phyloP scores from a whole-genome alignment of 768 basidiomycete species.

The Agrocybe chaxingu region DNA sequence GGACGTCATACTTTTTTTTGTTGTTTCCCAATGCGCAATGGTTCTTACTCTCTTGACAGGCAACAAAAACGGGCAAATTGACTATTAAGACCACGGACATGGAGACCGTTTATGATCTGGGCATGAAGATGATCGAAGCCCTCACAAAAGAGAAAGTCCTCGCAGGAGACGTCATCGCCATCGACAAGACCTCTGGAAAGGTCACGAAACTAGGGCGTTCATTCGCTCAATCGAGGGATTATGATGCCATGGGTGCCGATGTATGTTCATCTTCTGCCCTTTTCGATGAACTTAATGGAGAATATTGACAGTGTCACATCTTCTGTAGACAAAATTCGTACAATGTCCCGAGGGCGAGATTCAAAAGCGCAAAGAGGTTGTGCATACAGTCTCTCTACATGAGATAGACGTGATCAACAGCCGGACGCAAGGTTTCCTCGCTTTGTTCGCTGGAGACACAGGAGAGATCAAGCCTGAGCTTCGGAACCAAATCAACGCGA shows the following conservation, averaged over 20 bases:
- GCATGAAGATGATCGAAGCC: constrained; percentile 98
- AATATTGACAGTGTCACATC: constrained; percentile 4
- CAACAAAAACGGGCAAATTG: constrained; percentile 95
- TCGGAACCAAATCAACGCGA: constrained; percentile 93
- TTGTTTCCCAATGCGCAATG: background rate
- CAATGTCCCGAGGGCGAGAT: constrained; percentile 98
- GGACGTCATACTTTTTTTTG: constrained; percentile 2
- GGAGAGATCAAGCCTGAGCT: constrained; percentile 98
- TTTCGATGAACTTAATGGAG: background rate
- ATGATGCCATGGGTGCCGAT: constrained; percentile 99
- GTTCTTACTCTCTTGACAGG: constrained; percentile 40
- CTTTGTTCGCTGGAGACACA: constrained; percentile 92
- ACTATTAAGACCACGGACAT: constrained; percentile 99
- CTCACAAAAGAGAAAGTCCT: constrained; percentile 96
- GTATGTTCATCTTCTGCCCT: constrained; percentile 45
- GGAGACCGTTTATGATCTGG: constrained; percentile 99
- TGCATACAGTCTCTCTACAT: constrained; percentile 95
- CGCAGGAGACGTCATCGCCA: constrained; percentile 91
- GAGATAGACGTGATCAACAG: constrained; percentile 99
- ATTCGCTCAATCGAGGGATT: constrained; percentile 95
- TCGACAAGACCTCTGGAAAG: constrained; percentile 97
- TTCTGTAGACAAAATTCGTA: constrained; percentile 87
- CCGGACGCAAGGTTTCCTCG: constrained; percentile 96
- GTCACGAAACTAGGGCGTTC: constrained; percentile 95
- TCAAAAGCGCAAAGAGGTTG: constrained; percentile 95